Evolutionary conservation across 192 early-diverging fungal species (phyloP).

Genomic region (Fimicolochytrium jonesii): DNA sequence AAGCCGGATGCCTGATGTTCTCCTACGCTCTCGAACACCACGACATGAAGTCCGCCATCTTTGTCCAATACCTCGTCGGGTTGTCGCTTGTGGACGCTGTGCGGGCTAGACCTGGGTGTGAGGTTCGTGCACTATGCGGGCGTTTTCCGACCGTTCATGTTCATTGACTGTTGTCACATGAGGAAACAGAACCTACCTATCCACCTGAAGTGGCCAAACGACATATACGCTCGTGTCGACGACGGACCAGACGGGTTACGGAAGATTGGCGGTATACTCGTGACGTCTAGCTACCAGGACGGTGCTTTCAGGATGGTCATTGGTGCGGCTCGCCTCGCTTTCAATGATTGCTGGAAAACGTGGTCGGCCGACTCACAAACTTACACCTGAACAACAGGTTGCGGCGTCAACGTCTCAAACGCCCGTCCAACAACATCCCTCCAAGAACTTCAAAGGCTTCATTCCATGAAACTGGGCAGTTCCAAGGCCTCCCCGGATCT

Average conservation of each 20-base stretch:
- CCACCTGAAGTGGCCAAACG: constrained; percentile 97
- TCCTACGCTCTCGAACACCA: constrained; percentile 75
- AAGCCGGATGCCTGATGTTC: constrained; percentile 84
- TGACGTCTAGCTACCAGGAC: constrained; percentile 71
- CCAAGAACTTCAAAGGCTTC: constrained; percentile 79
- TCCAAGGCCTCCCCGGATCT: constrained; percentile 35
- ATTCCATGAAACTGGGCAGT: constrained; percentile 45
- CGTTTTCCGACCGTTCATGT: not conserved
- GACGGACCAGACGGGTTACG: constrained; percentile 23
- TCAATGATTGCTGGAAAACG: no score
- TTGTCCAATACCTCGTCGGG: constrained; percentile 92
- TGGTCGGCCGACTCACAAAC: not conserved
- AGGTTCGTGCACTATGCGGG: constrained; percentile 12
- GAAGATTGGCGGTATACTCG: constrained; percentile 89
- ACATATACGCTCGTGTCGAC: constrained; percentile 68
- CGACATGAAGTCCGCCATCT: constrained; percentile 64
- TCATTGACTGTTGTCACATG: not conserved
- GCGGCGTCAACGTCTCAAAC: constrained; percentile 86
- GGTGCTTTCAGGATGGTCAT: constrained; percentile 76
- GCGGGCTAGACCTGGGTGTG: constrained; percentile 63
- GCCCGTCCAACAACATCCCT: constrained; percentile 78
- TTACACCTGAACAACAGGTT: constrained; percentile 52
- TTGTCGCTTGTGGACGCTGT: constrained; percentile 81
- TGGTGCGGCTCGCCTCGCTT: constrained; percentile 49
- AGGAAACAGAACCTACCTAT: constrained; percentile 63